phyloP scores from a whole-genome alignment of 163 green algal species.

The Chlamydomonas reinhardtii region DNA sequence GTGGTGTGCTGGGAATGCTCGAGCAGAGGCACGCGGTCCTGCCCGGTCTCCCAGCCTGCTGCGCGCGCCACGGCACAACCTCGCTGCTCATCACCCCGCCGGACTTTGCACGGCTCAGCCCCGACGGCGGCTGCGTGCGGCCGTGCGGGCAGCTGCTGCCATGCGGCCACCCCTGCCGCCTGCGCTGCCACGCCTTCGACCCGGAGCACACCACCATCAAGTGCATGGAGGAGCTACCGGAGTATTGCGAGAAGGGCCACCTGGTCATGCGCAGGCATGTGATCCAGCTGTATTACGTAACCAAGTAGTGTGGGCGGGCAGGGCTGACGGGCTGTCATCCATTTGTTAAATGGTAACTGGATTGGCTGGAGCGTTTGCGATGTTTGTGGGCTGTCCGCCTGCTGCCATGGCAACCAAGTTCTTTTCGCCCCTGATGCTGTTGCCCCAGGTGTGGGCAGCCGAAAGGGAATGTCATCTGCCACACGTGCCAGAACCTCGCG shows the following conservation, averaged over 20 bases:
- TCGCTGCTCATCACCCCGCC: conserved; percentile 2
- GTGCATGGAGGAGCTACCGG: conserved; percentile 58
- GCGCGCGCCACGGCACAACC: conserved; percentile 43
- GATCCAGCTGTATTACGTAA: too few species aligned
- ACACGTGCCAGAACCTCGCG: conserved; percentile 47
- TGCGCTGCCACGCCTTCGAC: conserved; percentile 59
- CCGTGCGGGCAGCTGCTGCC: conserved; percentile 48
- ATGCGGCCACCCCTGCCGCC: conserved; percentile 69
- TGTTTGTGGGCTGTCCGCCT: too few species aligned
- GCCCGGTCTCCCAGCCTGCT: conserved; percentile 54
- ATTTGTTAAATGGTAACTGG: too few species aligned
- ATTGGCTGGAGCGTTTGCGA: too few species aligned
- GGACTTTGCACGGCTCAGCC: conserved; percentile 58
- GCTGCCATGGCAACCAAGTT: too few species aligned
- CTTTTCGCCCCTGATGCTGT: too few species aligned
- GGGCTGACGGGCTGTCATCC: too few species aligned
- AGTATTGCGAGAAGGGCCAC: conserved; percentile 51
- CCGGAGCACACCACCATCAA: conserved; percentile 19
- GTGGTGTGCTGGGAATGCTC: conserved; percentile 48
- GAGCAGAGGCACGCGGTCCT: background rate
- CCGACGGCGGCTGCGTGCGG: conserved; percentile 68
- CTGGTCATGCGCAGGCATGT: conserved; percentile 31
- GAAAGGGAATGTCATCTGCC: background rate
- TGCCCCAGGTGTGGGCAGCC: background rate
- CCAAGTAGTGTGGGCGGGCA: too few species aligned